Evolutionary conservation across 345 rosid species (phyloP).

Genomic region (Corymbia maculata): DNA sequence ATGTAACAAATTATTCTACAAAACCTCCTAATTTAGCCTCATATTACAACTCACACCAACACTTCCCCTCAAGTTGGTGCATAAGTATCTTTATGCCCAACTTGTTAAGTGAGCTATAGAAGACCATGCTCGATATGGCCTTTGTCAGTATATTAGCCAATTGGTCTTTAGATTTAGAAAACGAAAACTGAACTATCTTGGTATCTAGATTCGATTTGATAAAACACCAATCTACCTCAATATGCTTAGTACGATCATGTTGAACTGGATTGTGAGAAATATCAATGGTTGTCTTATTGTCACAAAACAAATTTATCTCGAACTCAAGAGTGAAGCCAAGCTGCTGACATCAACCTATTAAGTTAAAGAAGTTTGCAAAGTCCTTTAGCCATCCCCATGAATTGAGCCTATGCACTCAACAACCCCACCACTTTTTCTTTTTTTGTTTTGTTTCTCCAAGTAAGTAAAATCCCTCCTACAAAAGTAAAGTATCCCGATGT

Average conservation of each 20-base stretch:
- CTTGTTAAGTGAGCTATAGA: too few species aligned
- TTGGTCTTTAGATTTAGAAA: too few species aligned
- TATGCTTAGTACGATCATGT: not conserved
- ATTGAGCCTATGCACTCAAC: not conserved
- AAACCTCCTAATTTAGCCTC: too few species aligned
- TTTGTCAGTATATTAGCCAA: too few species aligned
- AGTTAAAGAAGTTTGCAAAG: not conserved
- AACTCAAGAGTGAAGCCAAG: not conserved
- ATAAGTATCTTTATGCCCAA: too few species aligned
- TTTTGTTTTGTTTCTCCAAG: not conserved
- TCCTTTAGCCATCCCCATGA: not conserved
- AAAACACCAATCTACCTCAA: not conserved
- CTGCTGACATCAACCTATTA: not conserved
- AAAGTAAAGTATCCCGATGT: not conserved
- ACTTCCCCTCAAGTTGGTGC: too few species aligned
- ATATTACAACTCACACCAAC: not conserved
- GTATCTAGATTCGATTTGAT: not conserved
- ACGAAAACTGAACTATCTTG: not conserved
- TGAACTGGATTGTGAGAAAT: not conserved
- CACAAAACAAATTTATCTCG: not conserved
- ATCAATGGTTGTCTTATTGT: not conserved
- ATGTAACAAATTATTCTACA: not conserved
- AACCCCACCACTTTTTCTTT: not conserved
- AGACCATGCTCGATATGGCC: too few species aligned
- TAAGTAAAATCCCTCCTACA: not conserved